Base-by-base conservation (phyloP, 169 alveolate species). In the Cryptosporidium sp. region DNA sequence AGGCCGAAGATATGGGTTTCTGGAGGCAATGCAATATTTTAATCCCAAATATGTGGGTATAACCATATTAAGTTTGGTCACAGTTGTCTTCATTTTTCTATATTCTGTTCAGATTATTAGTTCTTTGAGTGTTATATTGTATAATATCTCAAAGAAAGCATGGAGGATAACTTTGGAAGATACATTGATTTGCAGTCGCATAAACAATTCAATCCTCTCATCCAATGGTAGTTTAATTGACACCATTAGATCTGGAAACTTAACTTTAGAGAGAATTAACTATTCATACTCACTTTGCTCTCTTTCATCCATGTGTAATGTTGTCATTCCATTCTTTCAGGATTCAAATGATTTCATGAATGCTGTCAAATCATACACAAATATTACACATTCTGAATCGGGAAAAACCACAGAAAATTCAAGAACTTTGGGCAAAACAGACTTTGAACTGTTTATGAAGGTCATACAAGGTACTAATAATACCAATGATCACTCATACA, bases 91-190 rank as follows among this genome's bases (percentile, higher is more conserved):
- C 26, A 65, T 80, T 33, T 80, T 80, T 29, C 55, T 80, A 16
- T 80, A 80, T 31, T 58, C 89, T 12, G 39, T 37, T 37, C 89
- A 80, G 58, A 62, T 80, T 43, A 80, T 80, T 31, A 33, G 89
- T 16, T 35, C 89, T 10, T n/a, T 80, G 6, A 80, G 89, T n/a
- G 70, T 59, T 18, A 67, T 80, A n/a, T 33, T 80, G n/a, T 41
- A 80, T 65, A 80, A 65, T 48, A 43, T 65, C 26, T 65, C 89
- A 23, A 62, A 59, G 29, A 61, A 33, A 26, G 26, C 16, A 9
- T 80, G 89, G 89, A 80, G 51, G 4, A 48, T 80, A 7, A 80
- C 89, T 26, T 12, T 41, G 3, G 69, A 67, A 1, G 89, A 80
- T 37, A 21, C 62, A 16, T 37, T 43, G 33, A 14, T 80, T 37